Conservation (phyloP, 805 yeast species). For the Yamadazyma scolyti region DNA sequence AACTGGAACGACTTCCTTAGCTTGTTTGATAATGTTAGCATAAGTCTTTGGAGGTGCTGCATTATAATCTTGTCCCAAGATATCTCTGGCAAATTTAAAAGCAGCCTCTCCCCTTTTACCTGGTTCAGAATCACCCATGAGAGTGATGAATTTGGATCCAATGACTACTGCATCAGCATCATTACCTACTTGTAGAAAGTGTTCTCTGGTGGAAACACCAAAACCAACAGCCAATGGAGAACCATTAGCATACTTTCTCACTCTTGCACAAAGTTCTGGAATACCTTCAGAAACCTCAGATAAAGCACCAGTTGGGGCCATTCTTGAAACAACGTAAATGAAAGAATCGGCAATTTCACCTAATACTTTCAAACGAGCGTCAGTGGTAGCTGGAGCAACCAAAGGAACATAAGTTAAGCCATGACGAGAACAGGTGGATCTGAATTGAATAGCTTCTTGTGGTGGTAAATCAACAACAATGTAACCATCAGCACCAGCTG, state of each 20-base stretch:
- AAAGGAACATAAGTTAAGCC: conserved; percentile 87
- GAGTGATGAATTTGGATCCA: conserved; percentile 78
- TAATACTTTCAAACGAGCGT: conserved; percentile 75
- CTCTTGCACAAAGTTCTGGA: conserved; percentile 65
- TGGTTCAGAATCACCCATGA: conserved; percentile 59
- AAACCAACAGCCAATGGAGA: conserved; percentile 91
- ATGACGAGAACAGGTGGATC: conserved; percentile 61
- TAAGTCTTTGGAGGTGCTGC: conserved; percentile 25
- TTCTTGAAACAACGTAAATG: conserved; percentile 92
- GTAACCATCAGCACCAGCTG: conserved; percentile 93
- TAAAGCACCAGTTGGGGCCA: conserved; percentile 96
- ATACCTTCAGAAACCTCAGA: conserved; percentile 61
- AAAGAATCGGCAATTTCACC: conserved; percentile 91
- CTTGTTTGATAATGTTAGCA: conserved; percentile 12
- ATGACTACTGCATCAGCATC: conserved; percentile 94
- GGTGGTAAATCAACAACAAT: conserved; percentile 96
- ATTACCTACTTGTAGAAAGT: conserved; percentile 72
- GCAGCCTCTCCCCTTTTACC: conserved; percentile 65
- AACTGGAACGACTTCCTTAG: conserved; percentile 32
- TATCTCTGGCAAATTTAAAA: conserved; percentile 60
- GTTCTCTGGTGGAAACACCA: conserved; percentile 93
- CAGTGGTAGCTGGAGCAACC: conserved; percentile 95
- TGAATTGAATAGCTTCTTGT: conserved; percentile 88
- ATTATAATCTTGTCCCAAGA: conserved; percentile 54
- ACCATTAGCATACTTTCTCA: conserved; percentile 68